phyloP scores from a whole-genome alignment of 352 stramenopile species.

The Thraustochytrium striatum region DNA sequence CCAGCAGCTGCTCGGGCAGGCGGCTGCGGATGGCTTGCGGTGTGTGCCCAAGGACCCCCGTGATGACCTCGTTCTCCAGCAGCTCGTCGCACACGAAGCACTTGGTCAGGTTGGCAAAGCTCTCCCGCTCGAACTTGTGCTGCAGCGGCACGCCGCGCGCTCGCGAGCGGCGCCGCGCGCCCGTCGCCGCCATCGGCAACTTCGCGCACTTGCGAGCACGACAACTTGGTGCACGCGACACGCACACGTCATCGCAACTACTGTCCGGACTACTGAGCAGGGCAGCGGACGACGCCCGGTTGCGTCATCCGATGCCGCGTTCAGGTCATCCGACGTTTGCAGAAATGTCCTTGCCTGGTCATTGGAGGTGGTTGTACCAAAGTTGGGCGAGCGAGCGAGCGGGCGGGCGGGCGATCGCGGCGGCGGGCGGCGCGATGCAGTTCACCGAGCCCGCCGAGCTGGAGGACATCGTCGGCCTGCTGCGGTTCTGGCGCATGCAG shows the following conservation, averaged over 20 bases:
- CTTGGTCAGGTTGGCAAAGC: conserved; percentile 28
- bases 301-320: too few species aligned
- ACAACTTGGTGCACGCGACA: too few species aligned
- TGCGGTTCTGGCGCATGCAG: conserved; percentile 36
- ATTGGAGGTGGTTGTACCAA: too few species aligned
- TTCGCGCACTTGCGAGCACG: too few species aligned
- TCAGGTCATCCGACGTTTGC: too few species aligned
- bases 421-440: background rate
- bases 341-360: too few species aligned
- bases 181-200: background rate
- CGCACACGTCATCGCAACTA: too few species aligned
- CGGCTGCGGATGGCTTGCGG: background rate
- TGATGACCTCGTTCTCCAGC: conserved; percentile 35
- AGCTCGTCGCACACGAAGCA: conserved; percentile 48
- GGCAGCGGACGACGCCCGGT: too few species aligned
- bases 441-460: conserved; percentile 40
- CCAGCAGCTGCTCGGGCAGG: background rate
- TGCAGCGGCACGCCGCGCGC: background rate
- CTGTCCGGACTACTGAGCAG: too few species aligned
- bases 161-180: too few species aligned
- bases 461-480: conserved; percentile 35
- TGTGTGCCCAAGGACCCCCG: conserved; percentile 15
- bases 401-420: too few species aligned
- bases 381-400: too few species aligned
- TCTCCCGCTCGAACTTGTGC: conserved; percentile 17